Base-by-base conservation (phyloP, 441 rosid genomes). In the Omphalea diandra region DNA sequence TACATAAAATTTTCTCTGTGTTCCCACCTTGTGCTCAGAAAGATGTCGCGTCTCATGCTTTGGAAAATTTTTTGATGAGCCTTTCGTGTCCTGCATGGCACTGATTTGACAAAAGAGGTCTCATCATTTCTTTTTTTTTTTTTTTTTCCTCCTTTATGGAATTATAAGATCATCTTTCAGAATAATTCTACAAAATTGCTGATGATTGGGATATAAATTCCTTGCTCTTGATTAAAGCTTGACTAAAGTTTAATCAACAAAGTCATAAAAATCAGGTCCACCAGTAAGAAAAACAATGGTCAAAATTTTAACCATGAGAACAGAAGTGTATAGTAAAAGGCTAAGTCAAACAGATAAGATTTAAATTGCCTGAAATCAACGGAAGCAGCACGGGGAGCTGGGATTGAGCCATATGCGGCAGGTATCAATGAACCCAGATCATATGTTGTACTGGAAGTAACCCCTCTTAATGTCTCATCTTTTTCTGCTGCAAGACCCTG, bases 401-500 rank as follows among this genome's bases (percentile, higher is more conserved):
- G 76, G 62, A 67, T 46, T 52, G 86, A 79, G 72, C 94, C 86
- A 76, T 84, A 84, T 53, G 84, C 83, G n/a, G 77, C 49, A 18
- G 90, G 81, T 27, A 71, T 27, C 44, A 75, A 76, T 20, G 82
- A 32, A 59, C 77, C 76, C 43, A 79, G 66, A 66, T 85, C 85
- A 58, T 60, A 73, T 68, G 79, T 60, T 49, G 86, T 75, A 71
- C 85, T 79, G 46, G 86, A 82, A 67, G 86, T 44, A 76, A 82
- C 71, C 72, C 88, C 94, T 82, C 86, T 74, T 63, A 76, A 12
- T 57, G 67, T 67, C 58, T 88, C 97, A 3, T 90, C 88, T 57
- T 83, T 92, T 79, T 90, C 94, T 75, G 79, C 91, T 76, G 96
- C 89, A 74, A 92, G 86, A 84, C 96, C 98, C 98, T 90, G 89